Evolutionary conservation across 164 flowering plant species (phyloP), one percentile per base, ranked within the genome.

Genomic region (Dillenia turbinata): DNA sequence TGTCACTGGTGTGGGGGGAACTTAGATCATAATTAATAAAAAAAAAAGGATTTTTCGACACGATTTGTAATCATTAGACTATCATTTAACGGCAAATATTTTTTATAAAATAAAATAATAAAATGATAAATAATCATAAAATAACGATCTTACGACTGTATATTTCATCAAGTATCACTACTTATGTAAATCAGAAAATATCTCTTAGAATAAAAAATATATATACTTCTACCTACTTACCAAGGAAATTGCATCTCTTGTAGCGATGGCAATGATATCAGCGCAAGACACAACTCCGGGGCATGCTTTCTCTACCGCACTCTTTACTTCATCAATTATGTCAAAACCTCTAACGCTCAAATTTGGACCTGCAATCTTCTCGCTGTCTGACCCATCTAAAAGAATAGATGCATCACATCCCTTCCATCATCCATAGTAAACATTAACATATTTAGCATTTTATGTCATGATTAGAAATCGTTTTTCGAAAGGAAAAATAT

Each of bases 341-440:
- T 71, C 77, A 17, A 49, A 78, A 9, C 85, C 85, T 52, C 78
- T 46, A 5, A 78, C 56, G 48, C 75, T 73, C 12, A 53, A 54
- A 47, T 73, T 75, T 9, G 64, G 73, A 10, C 26, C 19, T 9
- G 66, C 70, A 3, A 70, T 67, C 61, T 65, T 78, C 74, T 71
- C 79, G 22, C 59, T 55, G 47, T 9, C 52, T 14, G 5, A 24
- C 14, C 65, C 75, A 44, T 78, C 81, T 14, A 81, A 49, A 2
- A 81, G 62, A 2, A 81, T 65, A 3, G 82, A 81, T 7, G 71
- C 85, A 57, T 81, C 82, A 46, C 85, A 81, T 12, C 85, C 82
- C 85, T 76, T n/a, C 9, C 12, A 12, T 15, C 17, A 12, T 9
- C 15, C 24, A 52, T 5, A 9, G 15, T 9, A 15, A 58, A 62